Base-by-base conservation (phyloP, 495 filamentous ascomycete species). In the Margaritispora aquatica region DNA sequence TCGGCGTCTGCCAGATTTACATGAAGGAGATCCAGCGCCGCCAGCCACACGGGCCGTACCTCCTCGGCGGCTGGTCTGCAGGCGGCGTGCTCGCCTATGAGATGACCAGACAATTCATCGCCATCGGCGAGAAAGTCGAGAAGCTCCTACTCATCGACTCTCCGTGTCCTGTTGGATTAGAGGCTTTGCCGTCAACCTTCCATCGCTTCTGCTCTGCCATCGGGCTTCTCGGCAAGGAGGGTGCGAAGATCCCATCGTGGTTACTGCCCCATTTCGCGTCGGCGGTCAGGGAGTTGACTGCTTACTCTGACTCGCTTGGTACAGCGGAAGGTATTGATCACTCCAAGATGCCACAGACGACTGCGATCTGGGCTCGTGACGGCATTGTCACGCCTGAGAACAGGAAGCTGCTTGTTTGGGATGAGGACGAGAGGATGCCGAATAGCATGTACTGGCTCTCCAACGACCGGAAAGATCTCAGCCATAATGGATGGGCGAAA, bases 1-100 rank as follows among this genome's bases (percentile, higher is more conserved):
- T 77, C 29, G 80, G 75, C n/a, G 77, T 85, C 64, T 76, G 76
- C 0, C 62, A 73, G 26, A 74, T 75, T 54, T 91, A 84, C 66
- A 73, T 86, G 23, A 63, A 70, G 2, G 85, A 87, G 64, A 85
- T 91, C 56, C 78, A 79, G 59, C 77, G 78, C 1, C 80, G 80
- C 26, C 85, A 87, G 63, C 81, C 84, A 1, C 26, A 71, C 0
- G 88, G 88, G 7, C 88, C 88, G 0, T 92, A 91, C 65, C 69
- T 78, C 29, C 64, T 92, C 5, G 80, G 80, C 10, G 88, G 88
- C 17, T 96, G 92, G 92, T 90, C 86, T 21, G 91, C 90, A 9
- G 92, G 92, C 52, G 92, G 92, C 44, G 89, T 94, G 31, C 86
- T 92, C 62, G 91, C 91, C 23, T 96, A 89, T 68, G 90, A 95